phyloP scores from a whole-genome alignment of 805 yeast species.

The Sugiyamaella valdiviana region DNA sequence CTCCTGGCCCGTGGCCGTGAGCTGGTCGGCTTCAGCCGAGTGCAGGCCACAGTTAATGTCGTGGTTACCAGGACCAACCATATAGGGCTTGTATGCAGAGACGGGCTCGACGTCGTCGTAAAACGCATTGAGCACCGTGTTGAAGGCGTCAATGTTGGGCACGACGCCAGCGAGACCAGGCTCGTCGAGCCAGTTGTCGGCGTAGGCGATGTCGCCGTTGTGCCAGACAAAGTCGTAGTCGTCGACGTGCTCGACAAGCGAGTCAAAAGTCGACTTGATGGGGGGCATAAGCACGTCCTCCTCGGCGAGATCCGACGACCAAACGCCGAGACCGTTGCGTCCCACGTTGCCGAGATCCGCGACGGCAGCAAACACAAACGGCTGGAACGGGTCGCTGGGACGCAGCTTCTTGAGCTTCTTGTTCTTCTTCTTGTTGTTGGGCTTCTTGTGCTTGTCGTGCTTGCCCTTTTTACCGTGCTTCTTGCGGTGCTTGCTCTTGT shows the following conservation, averaged over 20 bases:
- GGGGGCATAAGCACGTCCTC: constrained; percentile 8
- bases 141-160: constrained; percentile 18
- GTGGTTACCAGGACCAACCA: constrained; percentile 27
- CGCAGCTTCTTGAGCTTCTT: neutral
- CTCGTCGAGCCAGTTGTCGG: constrained; percentile 29
- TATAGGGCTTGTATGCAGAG: constrained; percentile 20
- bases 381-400: constrained; percentile 2
- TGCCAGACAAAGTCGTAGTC: constrained; percentile 25
- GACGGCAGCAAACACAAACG: constrained; percentile 14
- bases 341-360: constrained; percentile 16
- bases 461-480: neutral
- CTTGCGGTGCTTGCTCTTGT: neutral
- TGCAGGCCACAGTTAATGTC: constrained; percentile 23
- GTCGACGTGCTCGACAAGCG: constrained; percentile 16
- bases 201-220: constrained; percentile 30
- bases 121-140: constrained; percentile 22
- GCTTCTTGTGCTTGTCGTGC: neutral
- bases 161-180: constrained; percentile 5
- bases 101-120: constrained; percentile 19
- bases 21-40: constrained; percentile 1
- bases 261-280: constrained; percentile 16
- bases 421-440: neutral
- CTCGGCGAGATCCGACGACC: constrained; percentile 7
- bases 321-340: constrained; percentile 8
- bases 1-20: constrained; percentile 7